These are phyloP conservation scores for Cystobasidium slooffiae DNA, from an alignment of 1,284 basidiomycete genomes.

Conservation along the genomic window DNA sequence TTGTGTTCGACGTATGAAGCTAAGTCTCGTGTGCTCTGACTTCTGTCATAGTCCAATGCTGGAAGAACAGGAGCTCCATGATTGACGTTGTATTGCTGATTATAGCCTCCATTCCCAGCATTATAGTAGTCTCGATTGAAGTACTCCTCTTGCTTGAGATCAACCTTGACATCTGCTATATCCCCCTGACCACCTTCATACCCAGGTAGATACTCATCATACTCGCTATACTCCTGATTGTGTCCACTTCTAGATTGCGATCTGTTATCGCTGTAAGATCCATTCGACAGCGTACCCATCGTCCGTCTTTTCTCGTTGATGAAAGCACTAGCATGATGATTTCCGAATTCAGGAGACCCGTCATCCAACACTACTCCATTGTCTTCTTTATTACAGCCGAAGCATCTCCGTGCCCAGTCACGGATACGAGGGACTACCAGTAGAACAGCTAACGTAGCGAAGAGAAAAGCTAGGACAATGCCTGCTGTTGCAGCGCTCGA, in stretches of 20 bases:
- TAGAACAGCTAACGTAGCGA: slow-evolving; percentile 22
- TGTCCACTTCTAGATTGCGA: neutral
- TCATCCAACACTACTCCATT: neutral
- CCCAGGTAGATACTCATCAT: neutral
- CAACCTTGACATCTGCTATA: slow-evolving; percentile 7
- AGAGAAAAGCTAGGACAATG: slow-evolving; percentile 28
- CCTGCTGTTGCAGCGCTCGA: slow-evolving; percentile 36
- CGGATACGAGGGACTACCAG: slow-evolving; percentile 26
- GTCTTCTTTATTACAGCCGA: slow-evolving; percentile 3
- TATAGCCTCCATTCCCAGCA: neutral
- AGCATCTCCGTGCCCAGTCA: slow-evolving; percentile 10
- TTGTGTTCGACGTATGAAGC: slow-evolving; percentile 6
- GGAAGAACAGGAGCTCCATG: slow-evolving; percentile 2
- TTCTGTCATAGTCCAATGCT: neutral
- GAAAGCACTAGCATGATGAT: slow-evolving; percentile 13
- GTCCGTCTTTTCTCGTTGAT: slow-evolving; percentile 20
- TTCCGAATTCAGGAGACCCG: slow-evolving; percentile 1
- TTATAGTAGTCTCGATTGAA: neutral
- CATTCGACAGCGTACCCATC: neutral
- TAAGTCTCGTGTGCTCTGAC: slow-evolving; percentile 4
- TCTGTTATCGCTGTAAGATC: neutral
- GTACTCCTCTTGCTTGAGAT: slow-evolving; percentile 2
- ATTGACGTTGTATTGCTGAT: neutral
- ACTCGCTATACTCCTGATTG: neutral
- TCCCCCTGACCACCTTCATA: slow-evolving; percentile 11